These are phyloP conservation scores for Phyllosticta citriasiana DNA, from an alignment of 2,329 filamentous ascomycete species.

Conservation along the genomic window DNA sequence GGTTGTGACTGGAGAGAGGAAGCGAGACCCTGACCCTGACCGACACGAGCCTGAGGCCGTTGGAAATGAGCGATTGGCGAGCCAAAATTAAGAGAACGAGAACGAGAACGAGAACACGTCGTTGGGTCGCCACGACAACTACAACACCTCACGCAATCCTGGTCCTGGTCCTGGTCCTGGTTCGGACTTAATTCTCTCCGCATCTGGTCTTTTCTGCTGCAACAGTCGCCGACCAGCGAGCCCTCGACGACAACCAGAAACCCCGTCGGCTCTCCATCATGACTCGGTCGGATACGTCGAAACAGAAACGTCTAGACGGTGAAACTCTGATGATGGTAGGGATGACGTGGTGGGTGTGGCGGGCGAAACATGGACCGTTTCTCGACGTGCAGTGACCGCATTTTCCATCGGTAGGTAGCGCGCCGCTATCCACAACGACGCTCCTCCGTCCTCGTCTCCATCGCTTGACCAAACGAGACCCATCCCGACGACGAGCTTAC, in stretches of 20 bases:
- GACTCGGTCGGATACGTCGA: background rate
- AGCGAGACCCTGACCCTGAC: background rate
- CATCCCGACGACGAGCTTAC: background rate
- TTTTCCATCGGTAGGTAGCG: background rate
- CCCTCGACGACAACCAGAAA: too few species aligned
- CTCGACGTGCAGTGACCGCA: background rate
- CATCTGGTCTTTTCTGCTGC: too few species aligned
- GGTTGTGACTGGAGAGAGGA: background rate
- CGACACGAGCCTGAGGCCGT: background rate
- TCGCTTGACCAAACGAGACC: background rate
- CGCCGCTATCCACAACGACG: background rate
- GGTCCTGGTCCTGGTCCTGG: too few species aligned
- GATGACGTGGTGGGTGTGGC: background rate
- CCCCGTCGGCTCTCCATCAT: background rate
- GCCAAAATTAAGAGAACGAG: background rate
- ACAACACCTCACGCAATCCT: too few species aligned
- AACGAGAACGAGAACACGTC: background rate
- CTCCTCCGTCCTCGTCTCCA: background rate
- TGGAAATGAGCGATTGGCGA: background rate
- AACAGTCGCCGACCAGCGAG: too few species aligned
- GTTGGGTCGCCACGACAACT: background rate
- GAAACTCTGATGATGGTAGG: background rate
- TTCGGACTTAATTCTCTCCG: too few species aligned
- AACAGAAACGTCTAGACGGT: background rate
- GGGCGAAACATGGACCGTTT: background rate